Conservation (phyloP, 2,329 filamentous ascomycete species). For the Rutstroemia sp. region DNA sequence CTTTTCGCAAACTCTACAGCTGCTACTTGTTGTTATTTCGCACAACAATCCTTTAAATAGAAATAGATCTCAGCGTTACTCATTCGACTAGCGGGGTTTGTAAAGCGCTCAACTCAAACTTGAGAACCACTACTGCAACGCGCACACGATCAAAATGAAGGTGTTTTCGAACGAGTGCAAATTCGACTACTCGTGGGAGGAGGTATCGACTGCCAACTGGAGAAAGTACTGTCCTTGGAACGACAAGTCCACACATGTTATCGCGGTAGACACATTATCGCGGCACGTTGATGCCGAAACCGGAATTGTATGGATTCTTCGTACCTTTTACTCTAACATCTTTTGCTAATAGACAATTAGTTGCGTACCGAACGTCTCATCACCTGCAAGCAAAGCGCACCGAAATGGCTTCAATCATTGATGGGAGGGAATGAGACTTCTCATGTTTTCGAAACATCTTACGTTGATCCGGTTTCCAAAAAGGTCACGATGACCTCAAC, state of each 20-base stretch:
- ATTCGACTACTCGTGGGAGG: constrained; percentile 98
- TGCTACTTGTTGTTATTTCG: neutral
- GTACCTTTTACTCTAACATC: neutral
- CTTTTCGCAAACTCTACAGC: neutral
- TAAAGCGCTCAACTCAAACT: neutral
- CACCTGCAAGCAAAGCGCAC: constrained; percentile 57
- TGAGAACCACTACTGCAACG: neutral
- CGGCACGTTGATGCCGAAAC: constrained; percentile 57
- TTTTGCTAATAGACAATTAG: constrained; percentile 31
- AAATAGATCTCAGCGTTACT: neutral
- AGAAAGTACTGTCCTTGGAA: constrained; percentile 99
- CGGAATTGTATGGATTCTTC: constrained; percentile 51
- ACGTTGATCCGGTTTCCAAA: constrained; percentile 76
- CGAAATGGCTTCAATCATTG: constrained; percentile 73
- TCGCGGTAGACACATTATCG: constrained; percentile 87
- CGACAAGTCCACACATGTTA: constrained; percentile 93
- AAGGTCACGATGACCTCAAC: constrained; percentile 95
- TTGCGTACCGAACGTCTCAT: constrained; percentile 65
- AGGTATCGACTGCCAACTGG: constrained; percentile 97
- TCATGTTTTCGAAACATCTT: constrained; percentile 91
- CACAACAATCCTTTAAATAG: neutral
- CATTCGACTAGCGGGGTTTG: neutral
- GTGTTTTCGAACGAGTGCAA: constrained; percentile 86
- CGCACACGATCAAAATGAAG: constrained; percentile 60
- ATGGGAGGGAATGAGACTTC: constrained; percentile 75